These are phyloP conservation scores for Ascochyta fabae DNA, from an alignment of 2,329 filamentous ascomycete species.

Conservation along the genomic window DNA sequence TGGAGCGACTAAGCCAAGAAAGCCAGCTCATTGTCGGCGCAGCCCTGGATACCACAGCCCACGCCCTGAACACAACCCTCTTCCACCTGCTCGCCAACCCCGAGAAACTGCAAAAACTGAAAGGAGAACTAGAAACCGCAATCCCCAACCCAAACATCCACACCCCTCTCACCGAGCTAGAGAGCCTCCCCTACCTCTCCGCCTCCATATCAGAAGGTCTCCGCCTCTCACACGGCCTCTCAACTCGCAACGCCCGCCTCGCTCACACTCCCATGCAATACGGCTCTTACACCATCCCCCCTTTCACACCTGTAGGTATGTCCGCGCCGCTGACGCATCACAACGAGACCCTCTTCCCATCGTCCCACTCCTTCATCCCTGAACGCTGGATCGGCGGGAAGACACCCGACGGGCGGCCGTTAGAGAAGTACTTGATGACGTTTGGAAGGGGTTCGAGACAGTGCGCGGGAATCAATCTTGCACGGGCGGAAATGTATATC, in stretches of 20 bases:
- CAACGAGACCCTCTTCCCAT: conserved; percentile 31
- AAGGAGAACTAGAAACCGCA: conserved; percentile 23
- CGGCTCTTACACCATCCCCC: conserved; percentile 20
- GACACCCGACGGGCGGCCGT: conserved; percentile 2
- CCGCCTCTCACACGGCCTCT: conserved; percentile 29
- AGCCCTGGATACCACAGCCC: conserved; percentile 29
- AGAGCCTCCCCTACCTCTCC: conserved; percentile 33
- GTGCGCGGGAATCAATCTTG: conserved; percentile 22
- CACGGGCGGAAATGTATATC: conserved; percentile 19
- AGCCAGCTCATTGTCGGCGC: conserved; percentile 18
- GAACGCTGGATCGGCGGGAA: conserved; percentile 37
- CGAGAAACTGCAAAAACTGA: neutral
- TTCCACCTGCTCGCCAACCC: conserved; percentile 31
- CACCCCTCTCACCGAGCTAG: conserved; percentile 15
- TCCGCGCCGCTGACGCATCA: conserved; percentile 33
- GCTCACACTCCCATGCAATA: conserved; percentile 22
- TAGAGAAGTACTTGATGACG: conserved; percentile 17
- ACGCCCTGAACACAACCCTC: conserved; percentile 5
- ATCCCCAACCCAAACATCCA: conserved; percentile 15
- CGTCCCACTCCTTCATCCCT: conserved; percentile 26
- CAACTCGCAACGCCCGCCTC: conserved; percentile 28
- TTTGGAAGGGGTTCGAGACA: conserved; percentile 21
- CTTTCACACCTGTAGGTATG: conserved; percentile 40
- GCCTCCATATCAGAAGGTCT: conserved; percentile 36
- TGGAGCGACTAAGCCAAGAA: conserved; percentile 1